A percentile compares a stretch with the other conserved stretches of the same genome.
These are phyloP conservation scores for Blastomyces percursus DNA, from an alignment of 2,329 filamentous ascomycete genomes.

Conservation along the genomic window DNA sequence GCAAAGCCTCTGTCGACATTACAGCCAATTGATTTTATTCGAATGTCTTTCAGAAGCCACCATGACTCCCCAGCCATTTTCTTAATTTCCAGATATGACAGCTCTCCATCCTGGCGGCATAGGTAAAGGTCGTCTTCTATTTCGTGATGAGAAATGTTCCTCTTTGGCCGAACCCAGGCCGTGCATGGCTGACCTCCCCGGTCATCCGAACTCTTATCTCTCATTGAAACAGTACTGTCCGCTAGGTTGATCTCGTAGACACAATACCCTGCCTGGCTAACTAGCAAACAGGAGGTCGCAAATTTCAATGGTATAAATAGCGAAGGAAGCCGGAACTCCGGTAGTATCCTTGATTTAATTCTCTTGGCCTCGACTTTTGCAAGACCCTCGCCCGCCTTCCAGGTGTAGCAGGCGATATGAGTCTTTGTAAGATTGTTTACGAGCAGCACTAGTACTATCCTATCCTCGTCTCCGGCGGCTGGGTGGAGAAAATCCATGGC, in stretches of 20 bases:
- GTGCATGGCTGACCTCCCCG: slow-evolving; percentile 49
- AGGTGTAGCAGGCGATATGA: slow-evolving; percentile 42
- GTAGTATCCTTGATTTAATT: slow-evolving; percentile 23
- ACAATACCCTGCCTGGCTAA: slow-evolving; percentile 50
- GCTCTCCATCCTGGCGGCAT: slow-evolving; percentile 73
- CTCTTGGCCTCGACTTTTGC: slow-evolving; percentile 20
- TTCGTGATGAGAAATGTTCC: slow-evolving; percentile 51
- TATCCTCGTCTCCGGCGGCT: slow-evolving; percentile 51
- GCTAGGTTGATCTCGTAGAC: slow-evolving; percentile 12
- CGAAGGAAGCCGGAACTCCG: slow-evolving; percentile 47
- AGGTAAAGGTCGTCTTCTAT: slow-evolving; percentile 72
- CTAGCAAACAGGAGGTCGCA: slow-evolving; percentile 57
- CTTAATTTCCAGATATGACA: slow-evolving; percentile 61
- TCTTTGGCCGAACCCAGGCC: slow-evolving; percentile 69
- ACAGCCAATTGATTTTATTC: slow-evolving; percentile 57
- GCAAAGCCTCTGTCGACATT: slow-evolving; percentile 76
- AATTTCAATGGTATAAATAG: slow-evolving; percentile 62
- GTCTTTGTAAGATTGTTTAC: slow-evolving; percentile 36
- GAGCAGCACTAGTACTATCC: slow-evolving; percentile 65
- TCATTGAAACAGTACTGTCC: not conserved
- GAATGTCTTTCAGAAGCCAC: slow-evolving; percentile 39
- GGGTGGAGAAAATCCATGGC: slow-evolving; percentile 81
- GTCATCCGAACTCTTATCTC: not conserved
- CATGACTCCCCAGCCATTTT: slow-evolving; percentile 38
- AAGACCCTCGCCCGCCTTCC: slow-evolving; percentile 37